Conservation (phyloP, 495 filamentous ascomycete species). For the Glonium stellatum region DNA sequence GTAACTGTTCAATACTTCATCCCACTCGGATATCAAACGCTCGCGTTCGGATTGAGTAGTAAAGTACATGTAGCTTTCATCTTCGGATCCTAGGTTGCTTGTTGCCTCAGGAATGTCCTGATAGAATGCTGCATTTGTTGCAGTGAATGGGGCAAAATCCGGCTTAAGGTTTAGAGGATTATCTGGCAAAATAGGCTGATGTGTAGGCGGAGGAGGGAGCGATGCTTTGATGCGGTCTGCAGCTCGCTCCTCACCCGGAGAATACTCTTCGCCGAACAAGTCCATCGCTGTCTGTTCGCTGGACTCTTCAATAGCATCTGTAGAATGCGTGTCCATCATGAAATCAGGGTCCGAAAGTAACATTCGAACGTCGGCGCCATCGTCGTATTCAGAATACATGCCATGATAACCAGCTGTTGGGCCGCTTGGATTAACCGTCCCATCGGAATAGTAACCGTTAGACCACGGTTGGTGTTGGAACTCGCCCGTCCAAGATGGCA, state of each 20-base stretch:
- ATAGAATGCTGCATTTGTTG: background rate
- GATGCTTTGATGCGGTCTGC: constrained; percentile 4
- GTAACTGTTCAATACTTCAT: constrained; percentile 10
- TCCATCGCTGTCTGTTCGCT: background rate
- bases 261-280: constrained; percentile 4
- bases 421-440: background rate
- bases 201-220: constrained; percentile 6
- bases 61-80: constrained; percentile 2
- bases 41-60: background rate
- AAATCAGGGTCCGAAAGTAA: constrained; percentile 14
- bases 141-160: background rate
- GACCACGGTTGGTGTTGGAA: constrained; percentile 2
- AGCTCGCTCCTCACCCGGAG: constrained; percentile 3
- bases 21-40: constrained; percentile 12
- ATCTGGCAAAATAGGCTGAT: constrained; percentile 1
- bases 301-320: background rate
- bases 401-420: background rate
- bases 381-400: background rate
- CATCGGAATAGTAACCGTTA: background rate
- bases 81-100: background rate
- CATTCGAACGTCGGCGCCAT: constrained; percentile 13
- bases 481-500: background rate
- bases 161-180: constrained; percentile 13
- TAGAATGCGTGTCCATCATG: background rate
- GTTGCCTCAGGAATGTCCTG: background rate